phyloP scores from a whole-genome alignment of 345 rosid species.

The Hypericum androsaemum region DNA sequence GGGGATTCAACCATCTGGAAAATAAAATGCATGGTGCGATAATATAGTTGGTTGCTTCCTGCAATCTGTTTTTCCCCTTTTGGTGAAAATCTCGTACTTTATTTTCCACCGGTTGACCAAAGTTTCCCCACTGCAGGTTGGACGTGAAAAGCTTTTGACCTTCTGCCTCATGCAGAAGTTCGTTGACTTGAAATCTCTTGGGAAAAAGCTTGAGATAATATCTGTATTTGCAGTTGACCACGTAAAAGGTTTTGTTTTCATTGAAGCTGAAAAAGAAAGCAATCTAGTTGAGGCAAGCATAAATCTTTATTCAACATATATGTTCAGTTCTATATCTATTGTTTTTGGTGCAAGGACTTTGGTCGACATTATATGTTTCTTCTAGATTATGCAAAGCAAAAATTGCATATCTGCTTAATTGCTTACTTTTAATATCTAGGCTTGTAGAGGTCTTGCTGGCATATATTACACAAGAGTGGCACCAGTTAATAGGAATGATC shows the following conservation, averaged over 20 bases:
- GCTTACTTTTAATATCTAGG: conserved; percentile 31
- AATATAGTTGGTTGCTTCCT: neutral
- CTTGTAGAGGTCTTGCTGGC: conserved; percentile 58
- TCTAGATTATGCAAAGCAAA: too few relatives aligned
- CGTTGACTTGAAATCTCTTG: conserved; percentile 58
- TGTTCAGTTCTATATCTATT: too few relatives aligned
- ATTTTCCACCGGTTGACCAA: conserved; percentile 2
- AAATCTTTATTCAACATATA: too few relatives aligned
- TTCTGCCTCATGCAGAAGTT: conserved; percentile 95
- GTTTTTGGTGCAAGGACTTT: too few relatives aligned
- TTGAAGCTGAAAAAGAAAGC: conserved; percentile 68
- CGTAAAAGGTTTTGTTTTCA: conserved; percentile 61
- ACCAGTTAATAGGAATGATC: conserved; percentile 54
- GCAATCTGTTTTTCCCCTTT: conserved; percentile 2
- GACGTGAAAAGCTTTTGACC: conserved; percentile 67
- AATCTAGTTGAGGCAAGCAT: conserved; percentile 59
- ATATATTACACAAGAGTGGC: conserved; percentile 56
- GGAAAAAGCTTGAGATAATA: conserved; percentile 46
- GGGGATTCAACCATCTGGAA: conserved; percentile 74
- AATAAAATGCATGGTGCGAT: conserved; percentile 79
- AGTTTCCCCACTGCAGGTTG: conserved; percentile 43
- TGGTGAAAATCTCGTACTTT: neutral
- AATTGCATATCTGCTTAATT: neutral
- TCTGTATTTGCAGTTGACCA: conserved; percentile 74
- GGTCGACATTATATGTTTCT: too few relatives aligned